A percentile compares a stretch with the other conserved stretches of the same genome.
phyloP scores from a whole-genome alignment of 768 basidiomycete species.

The Lentinula raphanica region DNA sequence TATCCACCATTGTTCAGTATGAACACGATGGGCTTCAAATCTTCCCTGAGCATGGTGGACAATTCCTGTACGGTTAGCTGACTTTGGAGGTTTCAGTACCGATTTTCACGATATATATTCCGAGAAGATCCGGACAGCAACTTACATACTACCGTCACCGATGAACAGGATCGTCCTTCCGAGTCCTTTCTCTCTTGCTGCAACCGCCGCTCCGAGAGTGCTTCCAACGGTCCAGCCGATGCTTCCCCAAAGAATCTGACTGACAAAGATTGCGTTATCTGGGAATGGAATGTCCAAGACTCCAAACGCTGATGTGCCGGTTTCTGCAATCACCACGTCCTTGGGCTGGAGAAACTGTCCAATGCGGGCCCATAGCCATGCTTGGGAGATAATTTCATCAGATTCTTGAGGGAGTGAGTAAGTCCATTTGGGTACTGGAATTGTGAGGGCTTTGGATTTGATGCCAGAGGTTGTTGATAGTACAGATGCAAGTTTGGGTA shows the following conservation, averaged over 20 bases:
- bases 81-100: too few relatives aligned
- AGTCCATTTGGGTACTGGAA: neutral
- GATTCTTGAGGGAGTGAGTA: constrained; percentile 19
- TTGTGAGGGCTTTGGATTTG: neutral
- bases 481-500: constrained; percentile 58
- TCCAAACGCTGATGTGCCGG: constrained; percentile 79
- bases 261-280: constrained; percentile 54
- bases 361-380: constrained; percentile 81
- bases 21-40: constrained; percentile 78
- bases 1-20: constrained; percentile 78
- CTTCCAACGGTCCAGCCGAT: constrained; percentile 86
- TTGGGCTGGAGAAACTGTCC: constrained; percentile 62
- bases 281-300: constrained; percentile 79
- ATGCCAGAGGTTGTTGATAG: neutral
- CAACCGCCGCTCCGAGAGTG: constrained; percentile 75
- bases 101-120: too few relatives aligned
- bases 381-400: constrained; percentile 33
- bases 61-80: constrained; percentile 80
- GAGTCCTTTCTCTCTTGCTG: constrained; percentile 56
- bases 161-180: constrained; percentile 78
- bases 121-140: constrained; percentile 7
- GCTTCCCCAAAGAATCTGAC: constrained; percentile 85
- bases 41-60: constrained; percentile 73
- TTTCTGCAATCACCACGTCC: constrained; percentile 85
- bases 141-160: constrained; percentile 78